A percentile compares a stretch with the other conserved stretches of the same genome.
These are phyloP conservation scores for Annulohypoxylon maeteangense DNA, from an alignment of 495 filamentous ascomycete genomes.

Conservation along the genomic window DNA sequence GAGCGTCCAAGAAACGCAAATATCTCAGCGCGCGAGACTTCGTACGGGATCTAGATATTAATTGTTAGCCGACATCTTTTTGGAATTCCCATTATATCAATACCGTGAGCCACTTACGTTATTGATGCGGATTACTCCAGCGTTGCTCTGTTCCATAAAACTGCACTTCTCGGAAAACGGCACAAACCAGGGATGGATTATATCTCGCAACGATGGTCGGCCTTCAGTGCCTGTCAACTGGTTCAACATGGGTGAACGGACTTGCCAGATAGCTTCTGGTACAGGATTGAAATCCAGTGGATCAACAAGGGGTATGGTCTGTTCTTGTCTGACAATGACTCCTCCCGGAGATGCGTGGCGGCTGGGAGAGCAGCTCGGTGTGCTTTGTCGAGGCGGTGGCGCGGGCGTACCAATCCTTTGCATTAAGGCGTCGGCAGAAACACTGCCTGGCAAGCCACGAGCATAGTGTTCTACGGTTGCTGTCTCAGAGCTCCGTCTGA, in stretches of 20 bases:
- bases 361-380: neutral
- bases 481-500: neutral
- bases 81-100: neutral
- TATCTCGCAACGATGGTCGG: slow-evolving; percentile 45
- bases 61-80: slow-evolving; percentile 1
- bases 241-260: slow-evolving; percentile 47
- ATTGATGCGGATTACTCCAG: slow-evolving; percentile 49
- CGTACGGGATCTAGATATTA: slow-evolving; percentile 71
- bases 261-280: neutral
- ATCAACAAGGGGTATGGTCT: neutral
- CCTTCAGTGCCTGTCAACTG: slow-evolving; percentile 38
- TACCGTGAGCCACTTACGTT: slow-evolving; percentile 46
- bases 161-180: slow-evolving; percentile 54
- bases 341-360: neutral
- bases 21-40: slow-evolving; percentile 72
- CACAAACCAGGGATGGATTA: slow-evolving; percentile 49
- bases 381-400: neutral
- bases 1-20: slow-evolving; percentile 75
- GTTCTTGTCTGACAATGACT: neutral
- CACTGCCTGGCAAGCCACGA: neutral
- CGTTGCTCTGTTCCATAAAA: slow-evolving; percentile 1
- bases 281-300: slow-evolving; percentile 2
- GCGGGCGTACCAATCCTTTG: neutral
- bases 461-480: neutral
- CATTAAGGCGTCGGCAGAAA: neutral